Evolutionary conservation across 1,284 basidiomycete species (phyloP).

Genomic region (Leccinum subfulvum): DNA sequence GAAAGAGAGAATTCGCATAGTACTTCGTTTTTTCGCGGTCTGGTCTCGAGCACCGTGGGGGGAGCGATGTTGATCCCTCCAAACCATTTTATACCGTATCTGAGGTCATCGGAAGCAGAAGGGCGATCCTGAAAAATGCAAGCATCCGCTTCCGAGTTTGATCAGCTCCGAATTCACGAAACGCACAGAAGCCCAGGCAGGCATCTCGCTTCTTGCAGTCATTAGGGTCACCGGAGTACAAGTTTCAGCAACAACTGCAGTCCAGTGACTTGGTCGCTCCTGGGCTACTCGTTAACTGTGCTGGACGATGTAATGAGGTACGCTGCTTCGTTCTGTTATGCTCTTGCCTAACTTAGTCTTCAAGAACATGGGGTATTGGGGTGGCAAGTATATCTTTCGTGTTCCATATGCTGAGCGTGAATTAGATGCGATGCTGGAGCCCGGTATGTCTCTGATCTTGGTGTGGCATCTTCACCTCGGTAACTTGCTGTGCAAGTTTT

Average conservation of each 20-base stretch:
- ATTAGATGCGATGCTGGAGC: no score
- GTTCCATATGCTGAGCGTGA: no score
- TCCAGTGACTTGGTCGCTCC: background rate
- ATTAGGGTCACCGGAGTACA: background rate
- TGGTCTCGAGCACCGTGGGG: background rate
- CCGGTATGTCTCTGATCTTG: no score
- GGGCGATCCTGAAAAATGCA: background rate
- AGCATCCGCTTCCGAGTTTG: background rate
- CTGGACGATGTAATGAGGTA: background rate
- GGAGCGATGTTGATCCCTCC: background rate
- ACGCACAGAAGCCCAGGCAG: background rate
- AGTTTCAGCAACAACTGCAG: background rate
- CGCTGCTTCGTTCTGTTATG: no score
- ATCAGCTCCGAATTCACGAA: background rate
- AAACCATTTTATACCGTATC: background rate
- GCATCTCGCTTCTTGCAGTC: background rate
- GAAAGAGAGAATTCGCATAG: background rate
- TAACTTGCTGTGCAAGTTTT: no score
- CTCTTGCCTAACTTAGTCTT: no score
- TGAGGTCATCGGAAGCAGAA: background rate
- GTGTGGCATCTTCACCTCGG: no score
- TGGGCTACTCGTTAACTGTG: background rate
- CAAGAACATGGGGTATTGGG: no score
- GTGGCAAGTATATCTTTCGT: no score
- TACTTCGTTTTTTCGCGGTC: background rate